A percentile compares a stretch with the other conserved stretches of the same genome.
Evolutionary conservation across 768 basidiomycete species (phyloP).

Genomic region (Termitomyces sp.): DNA sequence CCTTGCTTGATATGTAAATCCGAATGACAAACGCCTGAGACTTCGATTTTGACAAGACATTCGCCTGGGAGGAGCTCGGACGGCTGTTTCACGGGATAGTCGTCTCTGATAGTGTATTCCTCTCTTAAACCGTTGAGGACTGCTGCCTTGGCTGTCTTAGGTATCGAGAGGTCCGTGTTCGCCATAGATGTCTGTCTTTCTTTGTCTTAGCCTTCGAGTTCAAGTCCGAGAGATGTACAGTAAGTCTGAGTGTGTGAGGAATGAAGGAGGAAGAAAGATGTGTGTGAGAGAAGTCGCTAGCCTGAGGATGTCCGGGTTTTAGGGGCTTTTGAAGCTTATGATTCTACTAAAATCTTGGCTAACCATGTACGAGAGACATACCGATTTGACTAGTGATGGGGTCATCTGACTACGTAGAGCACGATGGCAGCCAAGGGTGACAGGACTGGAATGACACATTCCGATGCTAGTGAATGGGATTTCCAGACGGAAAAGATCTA

Average conservation of each 20-base stretch:
- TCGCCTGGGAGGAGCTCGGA: slow-evolving; percentile 58
- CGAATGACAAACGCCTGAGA: slow-evolving; percentile 67
- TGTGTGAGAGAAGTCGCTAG: background rate
- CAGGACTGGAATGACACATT: background rate
- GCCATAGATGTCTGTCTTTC: background rate
- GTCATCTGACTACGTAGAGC: background rate
- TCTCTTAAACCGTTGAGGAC: slow-evolving; percentile 29
- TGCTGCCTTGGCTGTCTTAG: slow-evolving; percentile 37
- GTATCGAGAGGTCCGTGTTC: slow-evolving; percentile 21
- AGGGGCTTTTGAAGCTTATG: background rate
- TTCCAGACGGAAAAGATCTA: background rate
- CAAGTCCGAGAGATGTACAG: background rate
- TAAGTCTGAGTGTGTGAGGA: background rate
- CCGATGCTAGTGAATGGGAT: background rate
- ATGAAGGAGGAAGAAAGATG: background rate
- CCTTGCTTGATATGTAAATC: slow-evolving; percentile 67
- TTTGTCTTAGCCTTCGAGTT: background rate
- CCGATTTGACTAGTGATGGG: background rate
- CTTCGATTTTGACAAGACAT: slow-evolving; percentile 70
- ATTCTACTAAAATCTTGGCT: background rate
- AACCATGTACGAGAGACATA: background rate
- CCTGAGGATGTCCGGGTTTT: too few relatives aligned
- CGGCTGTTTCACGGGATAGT: slow-evolving; percentile 58
- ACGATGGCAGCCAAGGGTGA: background rate
- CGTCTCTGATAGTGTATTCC: slow-evolving; percentile 31